Evolutionary conservation across 331 rosid species (phyloP), one percentile per base, ranked within the genome.

Genomic region (Dryas integrifolia): DNA sequence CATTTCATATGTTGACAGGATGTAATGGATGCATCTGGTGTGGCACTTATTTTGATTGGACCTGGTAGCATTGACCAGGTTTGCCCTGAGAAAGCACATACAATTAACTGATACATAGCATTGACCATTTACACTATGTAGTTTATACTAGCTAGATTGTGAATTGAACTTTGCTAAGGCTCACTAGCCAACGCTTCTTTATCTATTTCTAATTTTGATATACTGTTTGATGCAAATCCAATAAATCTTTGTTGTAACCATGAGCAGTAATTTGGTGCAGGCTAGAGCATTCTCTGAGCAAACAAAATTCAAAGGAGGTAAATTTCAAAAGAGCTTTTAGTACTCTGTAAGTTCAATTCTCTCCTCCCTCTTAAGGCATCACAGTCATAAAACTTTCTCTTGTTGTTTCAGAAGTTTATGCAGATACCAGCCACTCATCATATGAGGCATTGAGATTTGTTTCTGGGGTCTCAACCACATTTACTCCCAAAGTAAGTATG

Each of bases 31-130:
- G 88, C 86, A 84, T 78, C 89, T 57, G 97, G 95, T 50, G 98
- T 88, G 80, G 84, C 91, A 21, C 95, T 94, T 64, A 91, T 89
- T 74, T 68, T 94, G 77, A 94, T 94, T 79, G 98, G 97, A 82
- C 98, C 97, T 60, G 97, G 98, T 55, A 91, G 83, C 70, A 59
- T 91, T 73, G 92, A 89, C 69, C 98, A 91, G 91, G 97, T 85
- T 81, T 73, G 72, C 65, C 61, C 24, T 18, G 38, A 49, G 49
- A 52, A 40, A 11, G 18, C 58, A 30, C 47, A 44, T 46, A 49
- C 49, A 67, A 38, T 21, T 74, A 5, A 21, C 24, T 21, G 24
- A 67, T 45, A 5, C 47, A 9, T 9, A 44, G 9, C 9, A 1
- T 9, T 44, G 7, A 4, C 9, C 48, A 44, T 44, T 62, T 39